Conservation (phyloP, 2,329 filamentous ascomycete genomes). For the Penicillium sp. region DNA sequence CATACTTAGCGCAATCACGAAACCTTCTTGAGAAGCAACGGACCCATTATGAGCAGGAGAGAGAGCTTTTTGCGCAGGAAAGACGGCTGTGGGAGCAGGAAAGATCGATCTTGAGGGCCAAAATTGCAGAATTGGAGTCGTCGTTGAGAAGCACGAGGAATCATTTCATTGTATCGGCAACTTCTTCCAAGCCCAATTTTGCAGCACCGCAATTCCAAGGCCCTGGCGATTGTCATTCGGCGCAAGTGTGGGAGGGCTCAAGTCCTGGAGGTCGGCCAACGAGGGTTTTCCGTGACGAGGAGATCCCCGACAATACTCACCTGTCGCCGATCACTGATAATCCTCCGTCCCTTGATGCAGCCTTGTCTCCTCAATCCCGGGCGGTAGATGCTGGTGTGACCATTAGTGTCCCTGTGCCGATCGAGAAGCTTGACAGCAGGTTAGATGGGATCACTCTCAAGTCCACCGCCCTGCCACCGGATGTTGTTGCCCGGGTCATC, state of each 20-base stretch:
- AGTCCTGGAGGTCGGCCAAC: slow-evolving; percentile 41
- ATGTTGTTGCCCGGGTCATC: slow-evolving; percentile 44
- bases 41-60: slow-evolving; percentile 39
- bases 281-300: slow-evolving; percentile 43
- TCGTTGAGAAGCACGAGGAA: slow-evolving; percentile 23
- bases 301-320: slow-evolving; percentile 25
- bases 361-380: slow-evolving; percentile 38
- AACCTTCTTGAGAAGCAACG: slow-evolving; percentile 40
- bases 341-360: slow-evolving; percentile 39
- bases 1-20: slow-evolving; percentile 36
- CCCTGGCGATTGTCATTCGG: slow-evolving; percentile 11
- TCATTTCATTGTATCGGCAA: background rate
- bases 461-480: slow-evolving; percentile 44
- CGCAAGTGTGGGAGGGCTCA: slow-evolving; percentile 46
- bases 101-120: slow-evolving; percentile 39
- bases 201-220: slow-evolving; percentile 11
- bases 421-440: slow-evolving; percentile 46
- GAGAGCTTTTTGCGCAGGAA: slow-evolving; percentile 43
- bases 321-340: slow-evolving; percentile 29
- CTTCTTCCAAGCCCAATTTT: slow-evolving; percentile 13
- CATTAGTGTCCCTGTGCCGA: slow-evolving; percentile 42
- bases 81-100: slow-evolving; percentile 46
- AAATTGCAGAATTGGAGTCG: slow-evolving; percentile 43
- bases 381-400: slow-evolving; percentile 30
- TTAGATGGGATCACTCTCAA: slow-evolving; percentile 50